Evolutionary conservation across 305 asterid species (phyloP).

Genomic region (Fraxinus dipetala): DNA sequence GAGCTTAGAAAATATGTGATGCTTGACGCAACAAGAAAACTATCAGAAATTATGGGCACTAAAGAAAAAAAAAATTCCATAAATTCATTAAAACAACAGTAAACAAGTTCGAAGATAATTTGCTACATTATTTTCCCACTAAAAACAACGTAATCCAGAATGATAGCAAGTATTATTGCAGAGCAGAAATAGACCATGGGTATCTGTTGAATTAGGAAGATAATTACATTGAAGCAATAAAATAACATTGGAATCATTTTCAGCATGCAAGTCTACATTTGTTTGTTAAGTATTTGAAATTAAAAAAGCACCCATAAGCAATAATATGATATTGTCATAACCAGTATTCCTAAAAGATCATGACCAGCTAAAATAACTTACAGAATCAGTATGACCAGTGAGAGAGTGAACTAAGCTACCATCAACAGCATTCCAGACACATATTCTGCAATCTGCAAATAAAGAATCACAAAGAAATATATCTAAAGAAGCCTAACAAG

Average conservation of each 20-base stretch:
- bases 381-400: slow-evolving; percentile 93
- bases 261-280: neutral
- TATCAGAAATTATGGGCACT: neutral
- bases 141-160: neutral
- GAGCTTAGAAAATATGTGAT: neutral
- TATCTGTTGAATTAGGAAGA: neutral
- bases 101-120: neutral
- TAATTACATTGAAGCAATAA: neutral
- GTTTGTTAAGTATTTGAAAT: neutral
- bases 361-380: slow-evolving; percentile 35
- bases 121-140: neutral
- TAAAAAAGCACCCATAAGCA: slow-evolving; percentile 10
- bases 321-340: slow-evolving; percentile 1
- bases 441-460: slow-evolving; percentile 88
- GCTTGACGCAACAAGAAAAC: neutral
- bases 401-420: slow-evolving; percentile 97
- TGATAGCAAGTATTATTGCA: neutral
- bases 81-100: neutral
- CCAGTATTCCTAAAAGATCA: slow-evolving; percentile 20
- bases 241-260: neutral
- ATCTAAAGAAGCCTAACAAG: slow-evolving; percentile 17
- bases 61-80: neutral
- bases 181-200: neutral
- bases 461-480: slow-evolving; percentile 5
- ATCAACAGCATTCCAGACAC: slow-evolving; percentile 99